Evolutionary conservation across 148 eudicot genomes (phyloP).

Genomic region (Arbutus unedo): DNA sequence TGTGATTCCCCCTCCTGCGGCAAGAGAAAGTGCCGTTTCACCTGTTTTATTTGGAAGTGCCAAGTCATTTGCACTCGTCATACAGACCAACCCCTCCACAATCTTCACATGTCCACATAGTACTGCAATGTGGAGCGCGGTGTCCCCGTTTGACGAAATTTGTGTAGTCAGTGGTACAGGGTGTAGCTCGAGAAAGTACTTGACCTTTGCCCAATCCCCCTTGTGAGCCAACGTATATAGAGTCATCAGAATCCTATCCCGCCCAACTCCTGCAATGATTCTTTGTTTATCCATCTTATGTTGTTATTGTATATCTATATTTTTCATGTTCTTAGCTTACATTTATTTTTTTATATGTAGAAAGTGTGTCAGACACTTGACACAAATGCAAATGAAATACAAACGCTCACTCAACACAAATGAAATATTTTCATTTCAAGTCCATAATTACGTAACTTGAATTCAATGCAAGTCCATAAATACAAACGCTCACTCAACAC

Average conservation of each 20-base stretch:
- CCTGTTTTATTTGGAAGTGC: not conserved
- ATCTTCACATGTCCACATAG: constrained; percentile 9
- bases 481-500: not conserved
- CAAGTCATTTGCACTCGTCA: not conserved
- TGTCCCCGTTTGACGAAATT: not conserved
- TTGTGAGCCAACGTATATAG: not conserved
- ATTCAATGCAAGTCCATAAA: no score
- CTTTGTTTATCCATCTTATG: not conserved
- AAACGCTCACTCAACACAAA: not conserved
- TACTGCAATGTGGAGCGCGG: constrained; percentile 12
- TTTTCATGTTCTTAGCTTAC: not conserved
- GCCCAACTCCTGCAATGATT: not conserved
- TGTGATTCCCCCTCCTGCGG: constrained; percentile 12
- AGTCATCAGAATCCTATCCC: not conserved
- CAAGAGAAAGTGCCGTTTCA: constrained; percentile 18
- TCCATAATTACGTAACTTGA: no score
- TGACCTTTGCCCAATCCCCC: constrained; percentile 8
- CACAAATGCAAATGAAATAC: not conserved
- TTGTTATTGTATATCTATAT: not conserved
- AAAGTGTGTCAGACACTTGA: not conserved
- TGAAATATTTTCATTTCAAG: not conserved
- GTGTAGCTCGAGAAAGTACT: not conserved
- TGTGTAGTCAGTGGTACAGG: not conserved
- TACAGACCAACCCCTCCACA: constrained; percentile 11
- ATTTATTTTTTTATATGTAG: not conserved